A percentile compares a stretch with the other conserved stretches of the same genome.
phyloP scores from a whole-genome alignment of 2,329 filamentous ascomycete genomes.

The Aspergillus sp. region DNA sequence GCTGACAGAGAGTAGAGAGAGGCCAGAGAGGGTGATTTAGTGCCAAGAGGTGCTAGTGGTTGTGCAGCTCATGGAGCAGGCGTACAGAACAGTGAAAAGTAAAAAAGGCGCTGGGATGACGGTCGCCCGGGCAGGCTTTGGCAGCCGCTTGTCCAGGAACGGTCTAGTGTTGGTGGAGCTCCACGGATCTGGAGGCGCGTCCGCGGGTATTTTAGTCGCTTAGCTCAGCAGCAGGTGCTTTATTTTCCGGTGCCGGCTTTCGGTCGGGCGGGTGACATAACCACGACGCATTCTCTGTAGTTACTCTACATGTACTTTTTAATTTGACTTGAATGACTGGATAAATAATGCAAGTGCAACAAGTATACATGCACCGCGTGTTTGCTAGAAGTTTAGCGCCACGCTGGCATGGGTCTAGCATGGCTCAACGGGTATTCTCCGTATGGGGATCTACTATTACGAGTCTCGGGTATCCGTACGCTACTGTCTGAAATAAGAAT shows the following conservation, averaged over 20 bases:
- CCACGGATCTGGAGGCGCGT: constrained; percentile 17
- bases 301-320: not conserved
- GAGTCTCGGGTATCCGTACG: no score
- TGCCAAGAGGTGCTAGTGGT: constrained; percentile 31
- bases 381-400: no score
- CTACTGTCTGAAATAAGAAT: no score
- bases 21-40: constrained; percentile 20
- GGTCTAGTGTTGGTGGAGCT: constrained; percentile 18
- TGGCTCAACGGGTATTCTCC: no score
- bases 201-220: constrained; percentile 15
- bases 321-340: no score
- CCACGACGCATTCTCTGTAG: not conserved
- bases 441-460: no score
- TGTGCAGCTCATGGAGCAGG: constrained; percentile 25
- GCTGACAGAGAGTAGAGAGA: constrained; percentile 11
- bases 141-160: constrained; percentile 20
- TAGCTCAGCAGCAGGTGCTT: constrained; percentile 18
- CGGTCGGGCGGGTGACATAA: not conserved
- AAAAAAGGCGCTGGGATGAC: constrained; percentile 10
- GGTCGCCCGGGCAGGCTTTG: constrained; percentile 19
- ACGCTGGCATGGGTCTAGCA: no score
- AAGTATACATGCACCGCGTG: not conserved
- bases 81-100: constrained; percentile 15
- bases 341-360: not conserved
- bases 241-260: constrained; percentile 16